phyloP scores from a whole-genome alignment of 2,329 filamentous ascomycete genomes.

The Penicillium sp. region DNA sequence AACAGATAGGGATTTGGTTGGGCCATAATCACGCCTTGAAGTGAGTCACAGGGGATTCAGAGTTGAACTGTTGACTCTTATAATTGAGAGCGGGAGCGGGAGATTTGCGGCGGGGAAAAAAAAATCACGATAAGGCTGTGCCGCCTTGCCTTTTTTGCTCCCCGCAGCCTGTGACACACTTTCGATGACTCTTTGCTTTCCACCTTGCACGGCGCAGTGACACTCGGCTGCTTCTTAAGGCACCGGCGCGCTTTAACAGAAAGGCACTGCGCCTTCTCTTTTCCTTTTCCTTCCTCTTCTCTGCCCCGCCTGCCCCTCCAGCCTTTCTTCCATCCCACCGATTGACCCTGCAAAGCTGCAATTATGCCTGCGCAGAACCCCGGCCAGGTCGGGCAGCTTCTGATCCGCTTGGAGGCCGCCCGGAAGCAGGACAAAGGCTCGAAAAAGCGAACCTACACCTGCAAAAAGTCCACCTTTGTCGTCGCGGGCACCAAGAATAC shows the following conservation, averaged over 20 bases:
- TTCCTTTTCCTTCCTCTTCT: not conserved
- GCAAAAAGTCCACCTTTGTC: slow-evolving; percentile 76
- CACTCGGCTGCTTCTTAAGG: not conserved
- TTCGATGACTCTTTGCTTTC: slow-evolving; percentile 11
- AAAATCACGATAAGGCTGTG: slow-evolving; percentile 10
- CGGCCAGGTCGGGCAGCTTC: slow-evolving; percentile 63
- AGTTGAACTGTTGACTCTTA: not conserved
- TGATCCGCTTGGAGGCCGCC: slow-evolving; percentile 61
- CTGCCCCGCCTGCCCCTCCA: slow-evolving; percentile 12
- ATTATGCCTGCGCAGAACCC: slow-evolving; percentile 58
- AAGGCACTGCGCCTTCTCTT: not conserved
- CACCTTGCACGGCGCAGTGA: not conserved
- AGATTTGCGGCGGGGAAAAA: slow-evolving; percentile 4
- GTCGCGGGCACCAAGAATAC: slow-evolving; percentile 65
- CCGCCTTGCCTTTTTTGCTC: slow-evolving; percentile 23
- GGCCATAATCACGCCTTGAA: slow-evolving; percentile 29
- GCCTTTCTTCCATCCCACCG: not conserved
- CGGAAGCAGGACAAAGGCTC: slow-evolving; percentile 45
- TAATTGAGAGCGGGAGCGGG: not conserved
- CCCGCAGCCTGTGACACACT: slow-evolving; percentile 20
- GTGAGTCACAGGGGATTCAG: slow-evolving; percentile 7
- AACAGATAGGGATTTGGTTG: slow-evolving; percentile 66
- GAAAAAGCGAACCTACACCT: slow-evolving; percentile 62
- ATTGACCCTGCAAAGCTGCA: not conserved
- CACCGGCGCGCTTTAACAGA: not conserved